These are phyloP conservation scores for Gracilaria vermiculophylla DNA, from an alignment of 23 red algal species.

Conservation along the genomic window DNA sequence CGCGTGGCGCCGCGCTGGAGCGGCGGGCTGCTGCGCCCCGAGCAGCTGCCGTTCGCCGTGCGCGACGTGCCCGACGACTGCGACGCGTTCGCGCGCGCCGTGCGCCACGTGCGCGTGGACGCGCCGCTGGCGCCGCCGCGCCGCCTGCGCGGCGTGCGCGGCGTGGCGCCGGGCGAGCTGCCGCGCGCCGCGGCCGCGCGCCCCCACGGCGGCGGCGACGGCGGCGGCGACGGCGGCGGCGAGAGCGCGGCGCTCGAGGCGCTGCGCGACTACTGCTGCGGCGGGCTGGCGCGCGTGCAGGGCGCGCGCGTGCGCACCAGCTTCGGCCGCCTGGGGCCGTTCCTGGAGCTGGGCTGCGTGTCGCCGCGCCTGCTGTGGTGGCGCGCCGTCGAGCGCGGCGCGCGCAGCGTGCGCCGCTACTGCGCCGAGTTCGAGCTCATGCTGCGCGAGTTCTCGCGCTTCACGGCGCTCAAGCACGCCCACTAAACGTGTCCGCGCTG, in stretches of 20 bases:
- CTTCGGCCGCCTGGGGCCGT: conserved; percentile 31
- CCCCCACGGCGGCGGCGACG: background rate
- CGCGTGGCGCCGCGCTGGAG: background rate
- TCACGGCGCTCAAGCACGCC: conserved; percentile 2
- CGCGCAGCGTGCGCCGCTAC: conserved; percentile 30
- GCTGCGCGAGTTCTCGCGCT: conserved; percentile 14
- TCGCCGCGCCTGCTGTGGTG: conserved; percentile 34
- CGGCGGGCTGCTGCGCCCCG: conserved; percentile 74
- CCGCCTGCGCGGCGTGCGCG: background rate
- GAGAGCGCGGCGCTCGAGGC: conserved; percentile 16
- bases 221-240: background rate
- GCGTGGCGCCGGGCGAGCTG: background rate
- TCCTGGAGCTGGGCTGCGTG: conserved; percentile 47
- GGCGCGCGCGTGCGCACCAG: background rate
- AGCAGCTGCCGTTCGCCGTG: conserved; percentile 89
- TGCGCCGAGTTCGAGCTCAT: conserved; percentile 55
- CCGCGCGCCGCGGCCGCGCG: background rate
- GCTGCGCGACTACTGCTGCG: conserved; percentile 16
- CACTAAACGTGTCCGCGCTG: background rate
- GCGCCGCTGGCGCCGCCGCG: background rate
- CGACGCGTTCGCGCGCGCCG: conserved; percentile 25
- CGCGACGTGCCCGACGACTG: conserved; percentile 83
- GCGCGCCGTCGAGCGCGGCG: background rate
- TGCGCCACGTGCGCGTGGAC: background rate
- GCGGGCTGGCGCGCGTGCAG: conserved; percentile 20